Conservation (phyloP, 2,329 filamentous ascomycete species). For the Epichloe bromicola region DNA sequence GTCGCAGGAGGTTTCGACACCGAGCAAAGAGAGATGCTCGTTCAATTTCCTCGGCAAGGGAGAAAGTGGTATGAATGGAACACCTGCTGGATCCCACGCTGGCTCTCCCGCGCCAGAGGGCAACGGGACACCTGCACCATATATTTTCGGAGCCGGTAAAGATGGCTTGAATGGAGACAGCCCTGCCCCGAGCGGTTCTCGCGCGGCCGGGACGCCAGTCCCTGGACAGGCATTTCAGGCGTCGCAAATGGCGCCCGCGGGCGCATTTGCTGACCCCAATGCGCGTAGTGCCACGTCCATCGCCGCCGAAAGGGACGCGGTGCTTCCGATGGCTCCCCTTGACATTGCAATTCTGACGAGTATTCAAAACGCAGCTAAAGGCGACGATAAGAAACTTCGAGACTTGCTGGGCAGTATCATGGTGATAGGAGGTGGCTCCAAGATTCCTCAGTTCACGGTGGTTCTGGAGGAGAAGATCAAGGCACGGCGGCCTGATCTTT, state of each 20-base stretch:
- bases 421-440: conserved; percentile 75
- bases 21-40: conserved; percentile 50
- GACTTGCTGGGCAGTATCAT: conserved; percentile 86
- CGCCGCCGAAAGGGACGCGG: conserved; percentile 61
- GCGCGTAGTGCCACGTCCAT: conserved; percentile 38
- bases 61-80: conserved; percentile 58
- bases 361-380: conserved; percentile 74
- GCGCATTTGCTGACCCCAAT: conserved; percentile 37
- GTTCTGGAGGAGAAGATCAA: conserved; percentile 76
- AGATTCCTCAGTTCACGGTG: conserved; percentile 65
- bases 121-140: conserved; percentile 50
- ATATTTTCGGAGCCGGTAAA: conserved; percentile 38
- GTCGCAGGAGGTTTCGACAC: conserved; percentile 40
- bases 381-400: conserved; percentile 83
- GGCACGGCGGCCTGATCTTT: conserved; percentile 46
- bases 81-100: conserved; percentile 73
- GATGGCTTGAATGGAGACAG: conserved; percentile 34
- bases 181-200: conserved; percentile 38
- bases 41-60: conserved; percentile 56
- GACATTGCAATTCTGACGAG: conserved; percentile 83
- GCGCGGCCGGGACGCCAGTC: conserved; percentile 33
- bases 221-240: conserved; percentile 19
- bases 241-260: conserved; percentile 25
- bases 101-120: conserved; percentile 79
- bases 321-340: conserved; percentile 71